Evolutionary conservation across 106 monocot species (phyloP).

Genomic region (Dioscorea dumetorum): DNA sequence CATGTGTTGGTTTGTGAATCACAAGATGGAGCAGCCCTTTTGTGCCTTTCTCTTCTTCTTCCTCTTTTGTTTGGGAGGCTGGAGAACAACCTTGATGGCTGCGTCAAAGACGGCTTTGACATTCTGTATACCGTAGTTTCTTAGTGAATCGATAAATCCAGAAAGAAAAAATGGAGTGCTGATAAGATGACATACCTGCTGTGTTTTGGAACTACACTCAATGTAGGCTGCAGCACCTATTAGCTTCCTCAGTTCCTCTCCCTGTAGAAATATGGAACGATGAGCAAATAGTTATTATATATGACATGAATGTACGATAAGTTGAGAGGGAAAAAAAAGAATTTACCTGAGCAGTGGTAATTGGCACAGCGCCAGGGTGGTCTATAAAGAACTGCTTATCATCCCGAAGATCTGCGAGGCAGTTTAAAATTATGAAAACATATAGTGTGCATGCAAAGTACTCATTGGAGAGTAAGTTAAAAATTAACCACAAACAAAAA

Average conservation of each 20-base stretch:
- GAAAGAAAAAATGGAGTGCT: neutral
- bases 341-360: slow-evolving; percentile 45
- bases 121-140: slow-evolving; percentile 26
- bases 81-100: slow-evolving; percentile 64
- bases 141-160: too few relatives aligned
- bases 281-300: too few relatives aligned
- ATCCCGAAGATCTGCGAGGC: slow-evolving; percentile 47
- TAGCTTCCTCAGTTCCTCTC: slow-evolving; percentile 36
- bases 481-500: neutral
- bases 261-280: slow-evolving; percentile 10
- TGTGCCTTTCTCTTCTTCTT: slow-evolving; percentile 57
- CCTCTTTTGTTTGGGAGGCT: slow-evolving; percentile 57
- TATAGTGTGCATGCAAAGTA: too few relatives aligned
- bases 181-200: slow-evolving; percentile 18
- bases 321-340: neutral
- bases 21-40: slow-evolving; percentile 52
- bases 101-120: slow-evolving; percentile 61
- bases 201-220: slow-evolving; percentile 51
- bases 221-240: slow-evolving; percentile 38
- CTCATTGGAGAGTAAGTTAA: too few relatives aligned
- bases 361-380: slow-evolving; percentile 54
- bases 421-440: neutral
- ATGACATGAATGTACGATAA: neutral
- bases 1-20: slow-evolving; percentile 1
- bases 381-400: slow-evolving; percentile 50